Base-by-base conservation (phyloP, 352 stramenopile genomes). In the Phytophthora crassamura region DNA sequence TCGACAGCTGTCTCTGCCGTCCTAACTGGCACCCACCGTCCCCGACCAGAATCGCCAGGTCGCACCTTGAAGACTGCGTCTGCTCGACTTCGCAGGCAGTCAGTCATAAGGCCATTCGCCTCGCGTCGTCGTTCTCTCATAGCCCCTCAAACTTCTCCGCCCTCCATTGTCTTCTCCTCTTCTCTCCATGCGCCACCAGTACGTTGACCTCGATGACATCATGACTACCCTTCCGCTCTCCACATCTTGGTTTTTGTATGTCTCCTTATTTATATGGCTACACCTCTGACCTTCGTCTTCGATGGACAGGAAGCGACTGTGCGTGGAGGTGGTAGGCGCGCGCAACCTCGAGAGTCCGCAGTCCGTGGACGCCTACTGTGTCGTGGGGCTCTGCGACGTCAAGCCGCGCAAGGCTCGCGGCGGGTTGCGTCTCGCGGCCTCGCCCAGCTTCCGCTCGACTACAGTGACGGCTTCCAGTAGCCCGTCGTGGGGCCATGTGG, bases 301-400 rank as follows among this genome's bases (percentile, higher is more conserved):
- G 41, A 68, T 67, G 47, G 47, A 61, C 11, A 77, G 71, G 49
- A 82, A 75, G 46, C 75, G 64, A 69, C 69, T 94, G 64, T 85
- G 78, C 34, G 74, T 93, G 18, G 78, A 93, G 55, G 74, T 93
- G 30, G 74, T 91, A n/a, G 72, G 76, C 39, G 85, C 85, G 40
- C 72, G 85, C 30, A 92, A 92, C 58, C 73, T 93, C 42, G 82
- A 90, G 69, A 84, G 71, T 43, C 58, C 64, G 8, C 67, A 89
- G 56, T 77, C 72, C 2, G 64, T 90, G 34, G 85, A 91, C 57
- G 78, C 82, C 34, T 92, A 91, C 53, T 93, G 84, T 62, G 66
- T 90, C 38, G 58, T 93, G 39, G 74, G 69, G 39, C 57, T 85
- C 7, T 69, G 69, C 28, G 61, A 72, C 16, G 46, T 69, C 16